Conservation (phyloP, 1,284 basidiomycete genomes). For the Gomphus bonarii region DNA sequence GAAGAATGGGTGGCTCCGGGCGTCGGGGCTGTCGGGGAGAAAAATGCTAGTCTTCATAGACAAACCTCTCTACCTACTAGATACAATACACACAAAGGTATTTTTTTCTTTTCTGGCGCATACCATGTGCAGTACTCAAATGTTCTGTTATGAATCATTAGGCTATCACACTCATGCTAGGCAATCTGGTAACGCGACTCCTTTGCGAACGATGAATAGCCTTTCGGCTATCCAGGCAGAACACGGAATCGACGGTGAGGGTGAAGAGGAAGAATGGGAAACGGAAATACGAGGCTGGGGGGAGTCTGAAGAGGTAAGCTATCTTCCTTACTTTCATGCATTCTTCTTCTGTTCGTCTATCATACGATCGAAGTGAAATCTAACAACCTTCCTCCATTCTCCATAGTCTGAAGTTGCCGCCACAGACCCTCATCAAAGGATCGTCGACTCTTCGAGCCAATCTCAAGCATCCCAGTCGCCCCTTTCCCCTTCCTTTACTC, state of each 20-base stretch:
- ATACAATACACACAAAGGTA: slow-evolving; percentile 56
- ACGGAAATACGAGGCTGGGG: slow-evolving; percentile 45
- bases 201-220: slow-evolving; percentile 61
- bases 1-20: slow-evolving; percentile 58
- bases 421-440: slow-evolving; percentile 30
- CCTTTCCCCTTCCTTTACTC: slow-evolving; percentile 48
- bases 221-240: slow-evolving; percentile 58
- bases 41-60: slow-evolving; percentile 58
- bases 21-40: slow-evolving; percentile 73
- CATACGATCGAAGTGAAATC: neutral
- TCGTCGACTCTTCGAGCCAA: slow-evolving; percentile 35
- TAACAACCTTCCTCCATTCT: neutral
- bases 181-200: slow-evolving; percentile 50
- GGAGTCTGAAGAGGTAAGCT: slow-evolving; percentile 51
- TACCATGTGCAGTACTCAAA: neutral
- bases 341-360: neutral
- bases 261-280: slow-evolving; percentile 79
- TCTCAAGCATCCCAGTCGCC: slow-evolving; percentile 39
- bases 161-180: slow-evolving; percentile 33
- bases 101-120: slow-evolving; percentile 19
- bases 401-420: slow-evolving; percentile 7
- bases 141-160: slow-evolving; percentile 20
- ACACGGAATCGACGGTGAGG: slow-evolving; percentile 50
- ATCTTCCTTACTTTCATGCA: neutral
- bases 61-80: slow-evolving; percentile 72